phyloP scores from a whole-genome alignment of 2,329 filamentous ascomycete species.

The Alternaria sp. region DNA sequence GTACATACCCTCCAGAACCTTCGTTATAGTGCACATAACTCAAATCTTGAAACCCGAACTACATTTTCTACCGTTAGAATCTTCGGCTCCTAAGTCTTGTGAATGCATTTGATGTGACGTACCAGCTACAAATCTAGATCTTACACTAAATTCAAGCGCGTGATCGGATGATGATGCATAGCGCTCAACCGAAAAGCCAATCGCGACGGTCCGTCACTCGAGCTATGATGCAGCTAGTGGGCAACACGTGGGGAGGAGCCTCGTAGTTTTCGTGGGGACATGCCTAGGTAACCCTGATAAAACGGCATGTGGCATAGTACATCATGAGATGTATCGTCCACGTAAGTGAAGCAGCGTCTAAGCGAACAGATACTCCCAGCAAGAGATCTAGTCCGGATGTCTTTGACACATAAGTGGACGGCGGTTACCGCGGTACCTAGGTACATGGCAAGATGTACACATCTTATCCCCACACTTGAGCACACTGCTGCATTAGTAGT shows the following conservation, averaged over 20 bases:
- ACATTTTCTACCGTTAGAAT: not conserved
- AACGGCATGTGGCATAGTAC: not conserved
- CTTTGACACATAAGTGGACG: not conserved
- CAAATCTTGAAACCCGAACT: not conserved
- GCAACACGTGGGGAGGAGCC: conserved; percentile 7
- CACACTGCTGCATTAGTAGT: not conserved
- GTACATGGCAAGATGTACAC: not conserved
- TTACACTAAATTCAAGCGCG: not conserved
- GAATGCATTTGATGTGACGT: not conserved
- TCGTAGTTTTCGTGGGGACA: not conserved
- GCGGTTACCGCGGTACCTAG: not conserved
- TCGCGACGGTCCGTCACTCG: conserved; percentile 3
- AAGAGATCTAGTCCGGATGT: not conserved
- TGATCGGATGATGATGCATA: conserved; percentile 4
- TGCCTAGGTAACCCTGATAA: not conserved
- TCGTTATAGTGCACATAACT: not conserved
- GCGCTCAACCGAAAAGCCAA: conserved; percentile 6
- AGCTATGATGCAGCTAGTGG: conserved; percentile 4
- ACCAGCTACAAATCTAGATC: not conserved
- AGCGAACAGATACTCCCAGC: not conserved
- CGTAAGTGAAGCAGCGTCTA: not conserved
- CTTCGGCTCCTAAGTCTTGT: not conserved
- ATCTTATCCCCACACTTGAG: not conserved
- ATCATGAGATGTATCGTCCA: not conserved
- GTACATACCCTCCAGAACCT: not conserved